Conservation (phyloP, 768 basidiomycete species). For the Hemileccinum impolitum region DNA sequence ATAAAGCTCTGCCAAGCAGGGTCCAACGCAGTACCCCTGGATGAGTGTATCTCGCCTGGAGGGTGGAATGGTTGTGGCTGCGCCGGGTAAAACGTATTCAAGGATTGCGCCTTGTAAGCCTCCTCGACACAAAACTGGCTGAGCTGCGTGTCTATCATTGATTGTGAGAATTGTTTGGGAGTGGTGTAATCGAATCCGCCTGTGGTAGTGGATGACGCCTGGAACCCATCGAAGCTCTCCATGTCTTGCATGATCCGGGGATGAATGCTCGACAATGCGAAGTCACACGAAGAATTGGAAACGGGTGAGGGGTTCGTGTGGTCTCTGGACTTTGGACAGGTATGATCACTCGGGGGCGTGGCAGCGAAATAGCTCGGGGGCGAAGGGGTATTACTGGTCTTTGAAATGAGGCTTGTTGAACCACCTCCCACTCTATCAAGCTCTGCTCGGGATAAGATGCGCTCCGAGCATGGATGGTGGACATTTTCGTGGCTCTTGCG, state of each 20-base stretch:
- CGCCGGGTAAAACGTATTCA: slow-evolving; percentile 17
- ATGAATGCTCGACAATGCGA: slow-evolving; percentile 17
- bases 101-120: slow-evolving; percentile 4
- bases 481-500: slow-evolving; percentile 43
- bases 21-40: slow-evolving; percentile 43
- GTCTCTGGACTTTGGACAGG: slow-evolving; percentile 7
- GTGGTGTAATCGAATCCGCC: slow-evolving; percentile 29
- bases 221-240: slow-evolving; percentile 40
- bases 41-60: slow-evolving; percentile 1
- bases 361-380: slow-evolving; percentile 7
- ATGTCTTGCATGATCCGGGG: slow-evolving; percentile 51
- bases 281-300: slow-evolving; percentile 6
- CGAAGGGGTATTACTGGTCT: slow-evolving; percentile 2
- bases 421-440: slow-evolving; percentile 54
- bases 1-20: slow-evolving; percentile 66
- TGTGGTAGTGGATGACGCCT: slow-evolving; percentile 15
- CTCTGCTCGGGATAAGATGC: slow-evolving; percentile 39
- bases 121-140: slow-evolving; percentile 19
- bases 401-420: slow-evolving; percentile 44
- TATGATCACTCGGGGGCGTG: slow-evolving; percentile 10
- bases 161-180: slow-evolving; percentile 24
- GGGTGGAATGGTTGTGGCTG: slow-evolving; percentile 10
- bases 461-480: slow-evolving; percentile 26
- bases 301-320: neutral
- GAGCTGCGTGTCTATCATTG: slow-evolving; percentile 32